phyloP scores from a whole-genome alignment of 2,329 filamentous ascomycete genomes.

The Alternaria longipes region DNA sequence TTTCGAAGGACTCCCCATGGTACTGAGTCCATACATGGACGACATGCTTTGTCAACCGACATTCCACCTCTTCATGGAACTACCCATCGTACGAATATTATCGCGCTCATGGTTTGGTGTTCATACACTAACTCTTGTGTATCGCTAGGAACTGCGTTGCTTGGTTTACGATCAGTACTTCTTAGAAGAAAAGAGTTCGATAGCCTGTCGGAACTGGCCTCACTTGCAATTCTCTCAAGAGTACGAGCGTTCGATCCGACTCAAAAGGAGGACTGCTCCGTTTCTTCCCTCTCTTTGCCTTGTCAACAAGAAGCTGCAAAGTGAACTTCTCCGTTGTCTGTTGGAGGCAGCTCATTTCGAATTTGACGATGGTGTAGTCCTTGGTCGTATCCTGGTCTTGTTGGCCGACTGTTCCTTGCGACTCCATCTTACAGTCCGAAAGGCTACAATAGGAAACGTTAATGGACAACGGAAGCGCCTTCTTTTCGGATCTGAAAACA shows the following conservation, averaged over 20 bases:
- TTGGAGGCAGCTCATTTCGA: slow-evolving; percentile 3
- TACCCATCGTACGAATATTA: neutral
- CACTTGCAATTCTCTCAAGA: neutral
- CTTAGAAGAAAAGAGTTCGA: slow-evolving; percentile 7
- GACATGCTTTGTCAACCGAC: neutral
- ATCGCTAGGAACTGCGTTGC: neutral
- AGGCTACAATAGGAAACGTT: neutral
- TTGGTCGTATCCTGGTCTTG: neutral
- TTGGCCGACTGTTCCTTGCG: neutral
- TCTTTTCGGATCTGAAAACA: neutral
- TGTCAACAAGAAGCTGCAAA: slow-evolving; percentile 2
- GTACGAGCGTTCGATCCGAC: neutral
- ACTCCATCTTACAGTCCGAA: neutral
- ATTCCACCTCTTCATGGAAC: slow-evolving; percentile 6
- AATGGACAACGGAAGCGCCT: neutral
- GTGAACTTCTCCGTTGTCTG: neutral
- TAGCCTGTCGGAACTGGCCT: slow-evolving; percentile 4
- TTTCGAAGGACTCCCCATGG: neutral
- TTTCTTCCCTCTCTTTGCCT: slow-evolving; percentile 10
- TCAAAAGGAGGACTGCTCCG: neutral
- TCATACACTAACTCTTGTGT: neutral
- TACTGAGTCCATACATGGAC: slow-evolving; percentile 6
- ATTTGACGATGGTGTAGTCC: neutral
- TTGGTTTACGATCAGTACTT: slow-evolving; percentile 17
- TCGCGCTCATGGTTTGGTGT: neutral